phyloP scores from a whole-genome alignment of 1,284 basidiomycete species.

The Mycena sp. region DNA sequence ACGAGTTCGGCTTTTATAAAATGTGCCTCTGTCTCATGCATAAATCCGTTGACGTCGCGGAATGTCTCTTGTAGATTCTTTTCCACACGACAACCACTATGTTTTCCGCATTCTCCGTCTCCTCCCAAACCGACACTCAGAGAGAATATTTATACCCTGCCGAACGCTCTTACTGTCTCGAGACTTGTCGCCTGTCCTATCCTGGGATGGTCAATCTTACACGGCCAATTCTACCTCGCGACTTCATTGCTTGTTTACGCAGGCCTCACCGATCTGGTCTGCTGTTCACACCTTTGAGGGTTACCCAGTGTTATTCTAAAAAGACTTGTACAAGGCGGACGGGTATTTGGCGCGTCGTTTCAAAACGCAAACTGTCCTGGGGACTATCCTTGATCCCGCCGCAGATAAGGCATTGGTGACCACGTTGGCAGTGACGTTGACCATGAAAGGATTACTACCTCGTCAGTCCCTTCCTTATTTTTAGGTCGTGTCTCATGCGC shows the following conservation, averaged over 20 bases:
- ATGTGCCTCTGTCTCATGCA: not conserved
- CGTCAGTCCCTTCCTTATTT: conserved; percentile 53
- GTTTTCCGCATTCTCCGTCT: conserved; percentile 11
- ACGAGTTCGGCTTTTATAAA: not conserved
- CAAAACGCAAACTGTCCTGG: conserved; percentile 89
- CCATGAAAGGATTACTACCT: conserved; percentile 88
- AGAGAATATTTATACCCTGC: conserved; percentile 96
- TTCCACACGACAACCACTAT: conserved; percentile 5
- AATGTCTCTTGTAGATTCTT: conserved; percentile 8
- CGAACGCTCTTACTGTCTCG: conserved; percentile 90
- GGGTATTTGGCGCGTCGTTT: conserved; percentile 90
- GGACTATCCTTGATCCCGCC: conserved; percentile 95
- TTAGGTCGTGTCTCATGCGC: not conserved
- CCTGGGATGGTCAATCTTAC: conserved; percentile 92
- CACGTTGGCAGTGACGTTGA: conserved; percentile 89
- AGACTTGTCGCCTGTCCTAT: conserved; percentile 90
- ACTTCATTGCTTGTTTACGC: conserved; percentile 89
- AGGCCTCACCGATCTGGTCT: conserved; percentile 89
- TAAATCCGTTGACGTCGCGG: not conserved
- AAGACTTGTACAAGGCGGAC: conserved; percentile 69
- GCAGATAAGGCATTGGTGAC: conserved; percentile 98
- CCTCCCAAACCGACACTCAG: conserved; percentile 38
- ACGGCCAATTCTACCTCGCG: conserved; percentile 83
- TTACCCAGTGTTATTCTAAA: conserved; percentile 29
- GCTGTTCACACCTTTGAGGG: conserved; percentile 42